Conservation (phyloP, 768 basidiomycete genomes). For the Mrakia frigida region DNA sequence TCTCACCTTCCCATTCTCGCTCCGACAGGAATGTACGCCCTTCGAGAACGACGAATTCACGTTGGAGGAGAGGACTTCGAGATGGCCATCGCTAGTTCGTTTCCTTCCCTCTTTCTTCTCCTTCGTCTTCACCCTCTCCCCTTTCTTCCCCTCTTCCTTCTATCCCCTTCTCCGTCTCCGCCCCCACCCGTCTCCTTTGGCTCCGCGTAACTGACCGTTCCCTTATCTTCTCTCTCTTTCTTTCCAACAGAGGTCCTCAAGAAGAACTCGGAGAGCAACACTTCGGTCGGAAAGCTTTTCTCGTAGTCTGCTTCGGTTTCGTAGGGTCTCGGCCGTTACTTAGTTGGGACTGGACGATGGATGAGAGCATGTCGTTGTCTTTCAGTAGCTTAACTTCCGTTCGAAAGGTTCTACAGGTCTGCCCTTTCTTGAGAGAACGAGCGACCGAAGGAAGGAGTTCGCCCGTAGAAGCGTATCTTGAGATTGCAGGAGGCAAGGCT, state of each 20-base stretch:
- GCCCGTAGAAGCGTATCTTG: too few relatives aligned
- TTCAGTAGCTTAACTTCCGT: too few relatives aligned
- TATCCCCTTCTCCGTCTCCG: background rate
- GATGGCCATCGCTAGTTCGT: conserved; percentile 91
- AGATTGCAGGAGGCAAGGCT: too few relatives aligned
- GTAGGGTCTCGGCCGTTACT: too few relatives aligned
- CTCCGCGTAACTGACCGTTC: background rate
- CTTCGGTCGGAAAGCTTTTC: conserved; percentile 90
- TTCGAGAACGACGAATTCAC: conserved; percentile 90
- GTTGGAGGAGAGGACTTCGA: conserved; percentile 99
- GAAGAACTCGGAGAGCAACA: conserved; percentile 90
- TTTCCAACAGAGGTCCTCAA: conserved; percentile 61
- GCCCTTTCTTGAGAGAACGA: too few relatives aligned
- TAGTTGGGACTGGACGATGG: too few relatives aligned
- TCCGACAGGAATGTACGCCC: conserved; percentile 80
- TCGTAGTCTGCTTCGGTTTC: too few relatives aligned
- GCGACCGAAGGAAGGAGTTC: too few relatives aligned
- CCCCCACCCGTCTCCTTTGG: too few relatives aligned
- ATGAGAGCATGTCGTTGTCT: too few relatives aligned
- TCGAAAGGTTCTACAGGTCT: too few relatives aligned
- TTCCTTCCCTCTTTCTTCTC: conserved; percentile 28
- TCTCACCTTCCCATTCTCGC: background rate
- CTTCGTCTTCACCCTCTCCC: background rate
- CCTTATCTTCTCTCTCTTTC: background rate
- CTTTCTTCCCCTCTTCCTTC: background rate